Percentiles rank a stretch among this genome's conserved stretches.
Evolutionary conservation across 2,329 filamentous ascomycete species (phyloP).

Genomic region (Fusarium annulatum): DNA sequence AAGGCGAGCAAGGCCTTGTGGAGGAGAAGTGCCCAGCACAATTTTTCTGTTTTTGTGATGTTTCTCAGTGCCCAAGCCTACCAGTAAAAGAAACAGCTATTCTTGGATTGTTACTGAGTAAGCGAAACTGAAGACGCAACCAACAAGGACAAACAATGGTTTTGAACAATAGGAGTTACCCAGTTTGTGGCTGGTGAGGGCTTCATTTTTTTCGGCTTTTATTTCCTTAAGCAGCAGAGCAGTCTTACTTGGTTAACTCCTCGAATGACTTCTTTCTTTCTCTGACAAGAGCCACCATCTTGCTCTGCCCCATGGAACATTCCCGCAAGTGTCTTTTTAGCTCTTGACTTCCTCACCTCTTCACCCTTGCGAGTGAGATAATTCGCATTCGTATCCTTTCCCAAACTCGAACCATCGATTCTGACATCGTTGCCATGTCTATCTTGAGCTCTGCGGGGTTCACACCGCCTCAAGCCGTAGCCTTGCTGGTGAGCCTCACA

Average conservation of each 20-base stretch:
- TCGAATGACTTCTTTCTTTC: constrained; percentile 8
- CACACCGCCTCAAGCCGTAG: constrained; percentile 38
- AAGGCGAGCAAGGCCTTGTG: constrained; percentile 22
- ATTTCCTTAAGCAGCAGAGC: background rate
- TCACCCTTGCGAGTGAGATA: background rate
- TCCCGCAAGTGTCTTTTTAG: constrained; percentile 10
- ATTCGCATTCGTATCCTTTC: background rate
- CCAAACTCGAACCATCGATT: background rate
- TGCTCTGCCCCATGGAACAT: constrained; percentile 25
- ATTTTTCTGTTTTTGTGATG: constrained; percentile 2
- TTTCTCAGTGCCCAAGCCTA: background rate
- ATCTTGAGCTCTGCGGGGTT: constrained; percentile 27
- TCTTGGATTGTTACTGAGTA: constrained; percentile 8
- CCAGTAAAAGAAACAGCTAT: constrained; percentile 7
- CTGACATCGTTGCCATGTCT: constrained; percentile 13
- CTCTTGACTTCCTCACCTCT: background rate
- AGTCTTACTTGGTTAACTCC: background rate
- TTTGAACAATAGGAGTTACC: constrained; percentile 18
- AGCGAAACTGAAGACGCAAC: constrained; percentile 6
- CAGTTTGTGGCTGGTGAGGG: constrained; percentile 28
- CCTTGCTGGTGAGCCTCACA: constrained; percentile 37
- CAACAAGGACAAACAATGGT: constrained; percentile 23
- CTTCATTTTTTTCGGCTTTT: constrained; percentile 10
- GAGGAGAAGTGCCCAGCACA: constrained; percentile 10
- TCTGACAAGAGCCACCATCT: constrained; percentile 4